Conservation (phyloP, 176 grass and related monocot species). For the Juncus effusus region DNA sequence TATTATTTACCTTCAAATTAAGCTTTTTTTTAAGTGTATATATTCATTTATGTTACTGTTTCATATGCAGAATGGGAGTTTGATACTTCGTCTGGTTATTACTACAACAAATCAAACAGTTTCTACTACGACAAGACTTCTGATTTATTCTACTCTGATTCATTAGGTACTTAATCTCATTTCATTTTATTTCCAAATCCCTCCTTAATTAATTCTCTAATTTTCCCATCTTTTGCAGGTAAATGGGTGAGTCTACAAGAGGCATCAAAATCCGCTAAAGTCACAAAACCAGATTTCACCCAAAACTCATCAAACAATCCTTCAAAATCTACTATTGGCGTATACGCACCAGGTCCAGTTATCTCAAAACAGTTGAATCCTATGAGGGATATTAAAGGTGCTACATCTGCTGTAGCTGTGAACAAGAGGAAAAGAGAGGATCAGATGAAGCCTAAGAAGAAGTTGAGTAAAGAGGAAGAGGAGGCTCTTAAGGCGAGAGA, state of each 20-base stretch:
- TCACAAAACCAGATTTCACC: slow-evolving; percentile 19
- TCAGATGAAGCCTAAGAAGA: slow-evolving; percentile 53
- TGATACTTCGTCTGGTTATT: slow-evolving; percentile 60
- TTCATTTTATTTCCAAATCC: not conserved
- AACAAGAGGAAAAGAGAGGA: slow-evolving; percentile 62
- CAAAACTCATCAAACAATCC: slow-evolving; percentile 29
- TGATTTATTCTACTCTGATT: slow-evolving; percentile 70
- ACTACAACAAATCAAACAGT: slow-evolving; percentile 60
- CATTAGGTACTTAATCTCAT: slow-evolving; percentile 41
- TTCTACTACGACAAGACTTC: slow-evolving; percentile 71
- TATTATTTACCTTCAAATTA: not conserved
- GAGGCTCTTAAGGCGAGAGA: slow-evolving; percentile 64
- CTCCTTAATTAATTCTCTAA: slow-evolving; percentile 13
- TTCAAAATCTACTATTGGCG: slow-evolving; percentile 40
- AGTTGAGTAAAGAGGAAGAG: slow-evolving; percentile 69
- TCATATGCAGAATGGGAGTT: slow-evolving; percentile 60
- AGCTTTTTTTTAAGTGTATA: too few species aligned
- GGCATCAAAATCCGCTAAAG: slow-evolving; percentile 50
- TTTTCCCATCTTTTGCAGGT: slow-evolving; percentile 34
- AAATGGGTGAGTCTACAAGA: slow-evolving; percentile 83
- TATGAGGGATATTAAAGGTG: slow-evolving; percentile 54
- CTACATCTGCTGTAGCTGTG: slow-evolving; percentile 53
- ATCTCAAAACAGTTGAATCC: slow-evolving; percentile 63
- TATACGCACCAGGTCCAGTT: slow-evolving; percentile 55
- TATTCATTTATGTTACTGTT: not conserved